A percentile compares a stretch with the other conserved stretches of the same genome.
phyloP scores from a whole-genome alignment of 768 basidiomycete species.

The Suillus paluster region DNA sequence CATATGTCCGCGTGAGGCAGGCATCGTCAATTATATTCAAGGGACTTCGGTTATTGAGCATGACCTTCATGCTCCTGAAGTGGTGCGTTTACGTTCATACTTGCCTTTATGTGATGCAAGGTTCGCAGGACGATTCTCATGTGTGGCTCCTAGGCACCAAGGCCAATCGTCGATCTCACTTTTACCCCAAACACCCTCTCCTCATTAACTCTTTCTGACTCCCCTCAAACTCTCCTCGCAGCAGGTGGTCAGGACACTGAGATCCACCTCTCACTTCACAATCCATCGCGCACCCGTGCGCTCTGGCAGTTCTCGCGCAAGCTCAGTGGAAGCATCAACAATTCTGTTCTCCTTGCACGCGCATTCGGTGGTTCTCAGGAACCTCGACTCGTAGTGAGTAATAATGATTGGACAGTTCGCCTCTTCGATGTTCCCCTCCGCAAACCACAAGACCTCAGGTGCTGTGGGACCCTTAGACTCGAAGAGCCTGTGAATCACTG shows the following conservation, averaged over 20 bases:
- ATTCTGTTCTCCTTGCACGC: conserved; percentile 66
- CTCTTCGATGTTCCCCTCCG: conserved; percentile 77
- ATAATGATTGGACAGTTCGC: conserved; percentile 83
- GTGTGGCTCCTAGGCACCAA: conserved; percentile 41
- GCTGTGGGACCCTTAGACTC: conserved; percentile 58
- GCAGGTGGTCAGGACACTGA: conserved; percentile 78
- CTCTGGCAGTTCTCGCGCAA: conserved; percentile 60
- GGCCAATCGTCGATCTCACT: conserved; percentile 53
- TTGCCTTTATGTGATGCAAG: conserved; percentile 17
- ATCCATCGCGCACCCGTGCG: conserved; percentile 19
- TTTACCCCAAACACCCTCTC: conserved; percentile 71
- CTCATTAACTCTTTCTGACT: conserved; percentile 52
- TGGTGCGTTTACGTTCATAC: conserved; percentile 41
- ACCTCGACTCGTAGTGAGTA: conserved; percentile 80
- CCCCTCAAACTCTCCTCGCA: conserved; percentile 60
- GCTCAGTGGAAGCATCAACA: conserved; percentile 78
- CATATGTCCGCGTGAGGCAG: conserved; percentile 69
- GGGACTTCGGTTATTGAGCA: conserved; percentile 61
- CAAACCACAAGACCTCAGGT: conserved; percentile 47
- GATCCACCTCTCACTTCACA: conserved; percentile 63
- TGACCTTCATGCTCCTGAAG: conserved; percentile 50
- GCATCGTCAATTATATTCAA: conserved; percentile 67
- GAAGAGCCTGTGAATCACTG: conserved; percentile 84
- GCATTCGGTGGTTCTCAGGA: conserved; percentile 69
- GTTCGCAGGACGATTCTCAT: conserved; percentile 22